A percentile compares a stretch with the other conserved stretches of the same genome.
phyloP scores from a whole-genome alignment of 2,329 filamentous ascomycete species.

The Ceratocystis eucalypticola region DNA sequence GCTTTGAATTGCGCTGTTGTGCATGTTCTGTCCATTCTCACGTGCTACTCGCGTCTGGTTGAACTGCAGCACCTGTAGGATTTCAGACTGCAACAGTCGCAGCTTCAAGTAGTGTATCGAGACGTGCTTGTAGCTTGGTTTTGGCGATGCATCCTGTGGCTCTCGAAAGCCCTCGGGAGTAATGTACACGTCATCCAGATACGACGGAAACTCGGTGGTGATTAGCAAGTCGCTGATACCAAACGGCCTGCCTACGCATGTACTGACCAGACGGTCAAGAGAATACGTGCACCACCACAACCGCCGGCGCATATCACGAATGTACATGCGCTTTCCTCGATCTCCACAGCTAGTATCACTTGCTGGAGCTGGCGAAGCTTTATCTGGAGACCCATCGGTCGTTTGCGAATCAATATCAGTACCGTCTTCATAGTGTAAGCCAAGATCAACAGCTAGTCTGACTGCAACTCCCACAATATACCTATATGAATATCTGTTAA shows the following conservation, averaged over 20 bases:
- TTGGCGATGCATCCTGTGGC: constrained; percentile 39
- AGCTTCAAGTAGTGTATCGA: constrained; percentile 87
- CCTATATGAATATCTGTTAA: constrained; percentile 26
- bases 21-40: constrained; percentile 46
- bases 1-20: constrained; percentile 62
- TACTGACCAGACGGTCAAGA: constrained; percentile 85
- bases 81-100: constrained; percentile 81
- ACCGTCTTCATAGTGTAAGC: constrained; percentile 84
- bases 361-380: neutral
- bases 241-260: constrained; percentile 84
- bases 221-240: constrained; percentile 94
- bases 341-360: constrained; percentile 26
- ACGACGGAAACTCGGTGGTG: constrained; percentile 84
- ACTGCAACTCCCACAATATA: constrained; percentile 94
- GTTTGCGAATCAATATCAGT: constrained; percentile 39
- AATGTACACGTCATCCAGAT: constrained; percentile 79
- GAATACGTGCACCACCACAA: constrained; percentile 98
- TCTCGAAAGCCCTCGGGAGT: constrained; percentile 61
- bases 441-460: constrained; percentile 77
- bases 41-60: constrained; percentile 74
- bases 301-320: constrained; percentile 70
- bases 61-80: constrained; percentile 83
- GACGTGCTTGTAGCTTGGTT: constrained; percentile 78
- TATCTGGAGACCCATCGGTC: constrained; percentile 17
- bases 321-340: constrained; percentile 63